A percentile compares a stretch with the other conserved stretches of the same genome.
Evolutionary conservation across 2,329 filamentous ascomycete species (phyloP).

Genomic region (Xylariaceae sp.): DNA sequence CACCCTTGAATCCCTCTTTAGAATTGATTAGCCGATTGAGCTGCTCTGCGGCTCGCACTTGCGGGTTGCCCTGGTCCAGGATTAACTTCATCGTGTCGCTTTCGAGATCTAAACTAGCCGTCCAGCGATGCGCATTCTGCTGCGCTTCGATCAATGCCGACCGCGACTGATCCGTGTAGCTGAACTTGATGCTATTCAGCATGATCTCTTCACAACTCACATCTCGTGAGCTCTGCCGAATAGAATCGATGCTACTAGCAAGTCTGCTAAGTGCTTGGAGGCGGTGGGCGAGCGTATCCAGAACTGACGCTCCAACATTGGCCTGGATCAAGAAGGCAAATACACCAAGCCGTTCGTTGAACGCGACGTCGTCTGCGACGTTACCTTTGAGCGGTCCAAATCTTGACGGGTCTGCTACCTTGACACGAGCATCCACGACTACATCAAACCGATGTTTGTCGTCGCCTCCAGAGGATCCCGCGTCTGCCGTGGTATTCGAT

Average conservation of each 20-base stretch:
- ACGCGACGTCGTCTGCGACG: slow-evolving; percentile 58
- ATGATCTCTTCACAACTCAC: slow-evolving; percentile 56
- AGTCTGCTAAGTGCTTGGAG: slow-evolving; percentile 65
- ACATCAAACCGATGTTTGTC: slow-evolving; percentile 33
- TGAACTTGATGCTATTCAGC: slow-evolving; percentile 60
- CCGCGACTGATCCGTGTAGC: slow-evolving; percentile 48
- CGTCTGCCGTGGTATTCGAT: slow-evolving; percentile 2
- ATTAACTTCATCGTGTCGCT: slow-evolving; percentile 50
- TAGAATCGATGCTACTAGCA: slow-evolving; percentile 62
- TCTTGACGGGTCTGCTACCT: slow-evolving; percentile 47
- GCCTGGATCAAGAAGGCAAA: slow-evolving; percentile 59
- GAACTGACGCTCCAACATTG: slow-evolving; percentile 52
- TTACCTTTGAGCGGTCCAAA: slow-evolving; percentile 51
- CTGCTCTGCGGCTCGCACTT: slow-evolving; percentile 57
- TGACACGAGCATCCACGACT: slow-evolving; percentile 50
- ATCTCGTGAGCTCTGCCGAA: slow-evolving; percentile 50
- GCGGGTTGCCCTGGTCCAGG: slow-evolving; percentile 60
- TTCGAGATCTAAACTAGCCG: slow-evolving; percentile 54
- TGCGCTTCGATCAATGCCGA: slow-evolving; percentile 16
- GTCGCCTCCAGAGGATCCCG: slow-evolving; percentile 6
- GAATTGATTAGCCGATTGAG: slow-evolving; percentile 47
- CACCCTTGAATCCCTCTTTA: slow-evolving; percentile 44
- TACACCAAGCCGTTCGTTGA: slow-evolving; percentile 53
- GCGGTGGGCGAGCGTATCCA: slow-evolving; percentile 54
- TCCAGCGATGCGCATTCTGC: slow-evolving; percentile 37